Conservation (phyloP, 1,139 yeast species). For the Hyphopichia pseudoburtonii region DNA sequence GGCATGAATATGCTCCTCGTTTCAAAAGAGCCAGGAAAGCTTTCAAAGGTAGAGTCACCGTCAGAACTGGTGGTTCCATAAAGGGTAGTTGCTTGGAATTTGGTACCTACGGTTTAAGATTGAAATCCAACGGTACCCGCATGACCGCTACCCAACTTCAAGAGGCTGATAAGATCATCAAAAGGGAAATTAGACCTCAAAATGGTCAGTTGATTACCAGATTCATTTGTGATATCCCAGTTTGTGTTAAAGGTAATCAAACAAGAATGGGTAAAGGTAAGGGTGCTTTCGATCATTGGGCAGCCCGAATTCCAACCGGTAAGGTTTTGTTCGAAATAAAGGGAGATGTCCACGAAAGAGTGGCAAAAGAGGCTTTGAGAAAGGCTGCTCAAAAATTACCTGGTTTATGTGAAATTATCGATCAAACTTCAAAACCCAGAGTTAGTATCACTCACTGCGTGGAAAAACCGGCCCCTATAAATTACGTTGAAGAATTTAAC, state of each 20-base stretch:
- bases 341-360: constrained; percentile 80
- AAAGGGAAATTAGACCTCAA: constrained; percentile 76
- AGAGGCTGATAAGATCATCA: constrained; percentile 86
- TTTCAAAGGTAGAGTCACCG: constrained; percentile 93
- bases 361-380: constrained; percentile 88
- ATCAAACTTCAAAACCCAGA: constrained; percentile 64
- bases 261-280: constrained; percentile 99
- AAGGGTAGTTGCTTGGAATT: constrained; percentile 81
- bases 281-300: constrained; percentile 98
- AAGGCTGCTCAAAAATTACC: constrained; percentile 93
- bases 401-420: constrained; percentile 85
- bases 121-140: constrained; percentile 83
- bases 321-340: constrained; percentile 84
- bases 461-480: constrained; percentile 45
- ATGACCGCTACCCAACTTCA: constrained; percentile 86
- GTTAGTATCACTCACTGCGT: constrained; percentile 59
- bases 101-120: constrained; percentile 85
- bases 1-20: constrained; percentile 88
- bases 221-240: constrained; percentile 81
- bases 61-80: constrained; percentile 90
- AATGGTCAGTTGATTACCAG: constrained; percentile 76
- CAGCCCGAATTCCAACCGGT: constrained; percentile 93
- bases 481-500: constrained; percentile 56
- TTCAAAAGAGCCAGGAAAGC: constrained; percentile 73
- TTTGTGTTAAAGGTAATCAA: constrained; percentile 95